These are phyloP conservation scores for Aspergillus sclerotialis DNA, from an alignment of 2,329 filamentous ascomycete genomes.

Conservation along the genomic window DNA sequence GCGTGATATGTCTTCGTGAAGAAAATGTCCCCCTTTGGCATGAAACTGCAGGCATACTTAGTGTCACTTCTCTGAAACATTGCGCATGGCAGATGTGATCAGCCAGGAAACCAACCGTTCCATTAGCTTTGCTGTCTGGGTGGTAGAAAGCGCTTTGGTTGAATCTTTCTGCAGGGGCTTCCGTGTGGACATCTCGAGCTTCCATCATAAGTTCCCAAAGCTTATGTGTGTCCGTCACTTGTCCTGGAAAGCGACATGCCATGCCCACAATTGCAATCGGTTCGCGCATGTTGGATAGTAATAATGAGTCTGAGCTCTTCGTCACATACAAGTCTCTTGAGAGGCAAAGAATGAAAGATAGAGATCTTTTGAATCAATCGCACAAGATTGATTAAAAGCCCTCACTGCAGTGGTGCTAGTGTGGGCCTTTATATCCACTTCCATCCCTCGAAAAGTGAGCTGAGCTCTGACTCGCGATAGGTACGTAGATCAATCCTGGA, in stretches of 20 bases:
- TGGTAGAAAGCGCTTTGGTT: constrained; percentile 16
- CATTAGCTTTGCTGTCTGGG: constrained; percentile 4
- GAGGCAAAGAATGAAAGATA: too few species aligned
- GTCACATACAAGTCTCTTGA: too few species aligned
- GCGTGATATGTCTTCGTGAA: neutral
- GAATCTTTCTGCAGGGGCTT: constrained; percentile 15
- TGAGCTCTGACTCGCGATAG: too few species aligned
- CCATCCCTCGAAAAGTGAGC: too few species aligned
- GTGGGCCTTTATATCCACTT: too few species aligned
- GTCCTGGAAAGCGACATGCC: constrained; percentile 17
- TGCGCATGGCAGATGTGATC: neutral
- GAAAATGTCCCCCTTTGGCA: neutral
- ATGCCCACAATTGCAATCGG: constrained; percentile 23
- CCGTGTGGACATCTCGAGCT: constrained; percentile 3
- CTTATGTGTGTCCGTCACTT: constrained; percentile 9
- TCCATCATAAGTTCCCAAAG: constrained; percentile 17
- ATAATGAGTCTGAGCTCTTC: too few species aligned
- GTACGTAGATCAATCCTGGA: too few species aligned
- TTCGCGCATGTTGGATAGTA: too few species aligned
- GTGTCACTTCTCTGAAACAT: neutral
- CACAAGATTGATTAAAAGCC: too few species aligned
- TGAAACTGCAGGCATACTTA: neutral
- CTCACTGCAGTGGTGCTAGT: too few species aligned
- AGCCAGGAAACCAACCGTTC: too few species aligned
- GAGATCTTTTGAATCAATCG: too few species aligned